Evolutionary conservation across 2,329 filamentous ascomycete species (phyloP).

Genomic region (Colletotrichum tofieldiae): DNA sequence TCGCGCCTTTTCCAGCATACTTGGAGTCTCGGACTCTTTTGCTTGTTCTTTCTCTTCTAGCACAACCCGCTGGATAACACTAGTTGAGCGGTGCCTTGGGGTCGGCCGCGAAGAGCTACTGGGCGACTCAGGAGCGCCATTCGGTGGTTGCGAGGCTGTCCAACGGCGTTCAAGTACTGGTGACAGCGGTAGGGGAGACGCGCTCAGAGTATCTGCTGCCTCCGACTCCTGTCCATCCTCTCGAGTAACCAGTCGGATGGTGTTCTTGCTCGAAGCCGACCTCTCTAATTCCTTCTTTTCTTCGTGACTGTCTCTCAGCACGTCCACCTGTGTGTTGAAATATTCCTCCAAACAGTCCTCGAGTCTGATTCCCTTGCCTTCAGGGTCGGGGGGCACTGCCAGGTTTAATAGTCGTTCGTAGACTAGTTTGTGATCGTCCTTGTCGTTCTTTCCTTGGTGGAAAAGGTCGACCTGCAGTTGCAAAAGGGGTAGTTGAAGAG

Average conservation of each 20-base stretch:
- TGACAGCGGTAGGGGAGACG: conserved; percentile 51
- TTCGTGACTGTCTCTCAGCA: conserved; percentile 79
- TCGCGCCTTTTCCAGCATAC: conserved; percentile 60
- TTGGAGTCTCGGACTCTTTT: conserved; percentile 58
- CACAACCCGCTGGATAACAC: conserved; percentile 74
- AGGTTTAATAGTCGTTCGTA: conserved; percentile 93
- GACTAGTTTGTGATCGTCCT: conserved; percentile 94
- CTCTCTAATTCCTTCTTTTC: conserved; percentile 62
- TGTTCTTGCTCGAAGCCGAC: conserved; percentile 50
- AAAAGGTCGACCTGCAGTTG: conserved; percentile 96
- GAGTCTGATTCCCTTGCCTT: conserved; percentile 80
- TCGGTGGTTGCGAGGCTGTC: conserved; percentile 26
- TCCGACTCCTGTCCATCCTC: conserved; percentile 49
- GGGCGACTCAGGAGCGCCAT: conserved; percentile 43
- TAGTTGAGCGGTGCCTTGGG: conserved; percentile 67
- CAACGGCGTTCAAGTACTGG: conserved; percentile 45
- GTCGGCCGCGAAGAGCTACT: conserved; percentile 52
- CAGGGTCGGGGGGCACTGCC: conserved; percentile 84
- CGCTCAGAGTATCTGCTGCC: conserved; percentile 52
- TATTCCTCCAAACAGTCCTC: conserved; percentile 95
- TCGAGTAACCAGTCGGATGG: conserved; percentile 53
- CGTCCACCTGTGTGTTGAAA: conserved; percentile 94
- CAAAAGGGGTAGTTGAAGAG: conserved; percentile 87
- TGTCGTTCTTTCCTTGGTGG: conserved; percentile 87
- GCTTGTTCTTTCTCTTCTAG: conserved; percentile 67